phyloP scores from a whole-genome alignment of 768 basidiomycete species.

The Termitomyces sp. region DNA sequence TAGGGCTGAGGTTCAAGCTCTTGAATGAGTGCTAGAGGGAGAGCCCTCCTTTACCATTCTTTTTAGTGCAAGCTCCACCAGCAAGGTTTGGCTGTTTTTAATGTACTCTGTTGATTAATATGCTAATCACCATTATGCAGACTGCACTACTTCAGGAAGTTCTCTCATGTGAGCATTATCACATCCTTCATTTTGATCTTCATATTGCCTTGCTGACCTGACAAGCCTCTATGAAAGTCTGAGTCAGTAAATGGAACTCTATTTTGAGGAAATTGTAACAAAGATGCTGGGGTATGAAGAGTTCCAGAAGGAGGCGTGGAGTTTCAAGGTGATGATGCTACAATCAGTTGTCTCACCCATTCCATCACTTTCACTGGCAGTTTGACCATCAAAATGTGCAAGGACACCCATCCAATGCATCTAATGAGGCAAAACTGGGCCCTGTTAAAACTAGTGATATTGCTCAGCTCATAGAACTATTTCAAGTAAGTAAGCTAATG shows the following conservation, averaged over 20 bases:
- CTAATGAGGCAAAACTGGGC: conserved; percentile 38
- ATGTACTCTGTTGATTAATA: neutral
- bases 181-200: conserved; percentile 82
- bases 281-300: conserved; percentile 61
- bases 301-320: conserved; percentile 72
- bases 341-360: neutral
- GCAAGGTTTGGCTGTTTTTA: conserved; percentile 50
- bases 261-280: conserved; percentile 63
- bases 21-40: conserved; percentile 63
- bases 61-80: conserved; percentile 78
- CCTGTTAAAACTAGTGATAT: conserved; percentile 73
- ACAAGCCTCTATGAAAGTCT: conserved; percentile 74
- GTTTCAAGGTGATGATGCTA: conserved; percentile 61
- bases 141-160: conserved; percentile 79
- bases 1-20: conserved; percentile 58
- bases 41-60: conserved; percentile 79
- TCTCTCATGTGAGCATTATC: conserved; percentile 64
- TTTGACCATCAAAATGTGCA: conserved; percentile 76
- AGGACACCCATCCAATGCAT: conserved; percentile 49
- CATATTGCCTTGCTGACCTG: conserved; percentile 79
- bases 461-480: conserved; percentile 80
- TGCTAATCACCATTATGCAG: conserved; percentile 28
- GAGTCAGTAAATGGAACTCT: conserved; percentile 78
- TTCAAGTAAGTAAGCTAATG: conserved; percentile 54
- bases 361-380: conserved; percentile 31